A percentile compares a stretch with the other conserved stretches of the same genome.
Conservation (phyloP, 805 yeast species). For the Diddensiella transvaalensis region DNA sequence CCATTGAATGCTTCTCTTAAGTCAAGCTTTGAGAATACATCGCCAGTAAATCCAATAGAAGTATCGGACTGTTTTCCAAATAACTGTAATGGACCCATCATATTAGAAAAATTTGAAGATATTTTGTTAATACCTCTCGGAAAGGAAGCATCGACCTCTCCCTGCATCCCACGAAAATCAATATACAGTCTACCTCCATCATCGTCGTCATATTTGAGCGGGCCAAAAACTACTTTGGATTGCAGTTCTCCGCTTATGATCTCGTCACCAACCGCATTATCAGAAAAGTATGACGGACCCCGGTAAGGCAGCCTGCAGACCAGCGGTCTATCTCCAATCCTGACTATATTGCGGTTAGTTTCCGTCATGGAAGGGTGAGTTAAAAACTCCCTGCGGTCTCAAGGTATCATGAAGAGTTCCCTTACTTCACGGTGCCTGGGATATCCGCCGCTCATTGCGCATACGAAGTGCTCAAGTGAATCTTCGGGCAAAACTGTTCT, state of each 20-base stretch:
- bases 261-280: not conserved
- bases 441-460: too few relatives aligned
- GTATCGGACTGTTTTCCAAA: not conserved
- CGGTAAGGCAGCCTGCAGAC: not conserved
- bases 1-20: constrained; percentile 1
- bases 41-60: not conserved
- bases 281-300: not conserved
- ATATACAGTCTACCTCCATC: not conserved
- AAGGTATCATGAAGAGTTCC: too few relatives aligned
- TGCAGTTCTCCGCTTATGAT: not conserved
- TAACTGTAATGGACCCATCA: not conserved
- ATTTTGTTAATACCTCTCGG: not conserved
- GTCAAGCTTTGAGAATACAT: constrained; percentile 2
- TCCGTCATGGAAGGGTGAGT: too few relatives aligned
- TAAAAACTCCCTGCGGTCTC: too few relatives aligned
- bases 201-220: not conserved
- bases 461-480: too few relatives aligned
- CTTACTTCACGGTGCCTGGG: too few relatives aligned
- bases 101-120: not conserved
- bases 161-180: not conserved
- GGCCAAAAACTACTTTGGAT: not conserved
- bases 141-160: not conserved
- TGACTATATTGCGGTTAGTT: too few relatives aligned
- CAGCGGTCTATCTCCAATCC: not conserved
- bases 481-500: too few relatives aligned